Evolutionary conservation across 106 monocot genomes (phyloP).

Genomic region (Allium cepa): DNA sequence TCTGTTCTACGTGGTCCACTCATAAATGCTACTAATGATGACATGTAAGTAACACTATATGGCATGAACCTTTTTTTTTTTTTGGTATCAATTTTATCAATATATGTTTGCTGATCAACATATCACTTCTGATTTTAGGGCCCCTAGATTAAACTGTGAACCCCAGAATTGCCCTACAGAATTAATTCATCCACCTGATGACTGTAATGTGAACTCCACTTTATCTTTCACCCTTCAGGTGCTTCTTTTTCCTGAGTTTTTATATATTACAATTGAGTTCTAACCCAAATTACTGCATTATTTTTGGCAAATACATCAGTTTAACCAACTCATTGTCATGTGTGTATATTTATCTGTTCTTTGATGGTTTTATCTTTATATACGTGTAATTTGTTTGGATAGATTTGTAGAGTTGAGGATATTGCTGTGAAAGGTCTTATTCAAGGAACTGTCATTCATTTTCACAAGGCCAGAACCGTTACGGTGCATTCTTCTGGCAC

Average conservation of each 20-base stretch:
- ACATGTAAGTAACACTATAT: constrained; percentile 45
- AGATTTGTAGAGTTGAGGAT: constrained; percentile 99
- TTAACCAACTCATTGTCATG: background rate
- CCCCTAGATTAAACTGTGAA: constrained; percentile 78
- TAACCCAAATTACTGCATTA: background rate
- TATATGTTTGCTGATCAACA: too few species aligned
- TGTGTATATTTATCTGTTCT: background rate
- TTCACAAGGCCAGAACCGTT: constrained; percentile 79
- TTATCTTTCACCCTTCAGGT: constrained; percentile 97
- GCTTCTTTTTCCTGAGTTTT: background rate
- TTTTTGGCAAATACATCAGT: background rate
- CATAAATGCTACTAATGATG: constrained; percentile 50
- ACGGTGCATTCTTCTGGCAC: constrained; percentile 61
- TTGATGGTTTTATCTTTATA: background rate
- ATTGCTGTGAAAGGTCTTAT: constrained; percentile 73
- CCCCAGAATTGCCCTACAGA: constrained; percentile 70
- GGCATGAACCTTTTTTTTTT: background rate
- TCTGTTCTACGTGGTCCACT: constrained; percentile 88
- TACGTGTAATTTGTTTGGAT: constrained; percentile 9
- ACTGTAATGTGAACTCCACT: constrained; percentile 95
- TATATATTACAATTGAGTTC: background rate
- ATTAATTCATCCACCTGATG: constrained; percentile 91
- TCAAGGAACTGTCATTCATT: constrained; percentile 96
- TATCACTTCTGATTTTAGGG: constrained; percentile 33
- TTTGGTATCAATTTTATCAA: too few species aligned